Base-by-base conservation (phyloP, 2,329 filamentous ascomycete species). In the Hymenoscyphus occultus region DNA sequence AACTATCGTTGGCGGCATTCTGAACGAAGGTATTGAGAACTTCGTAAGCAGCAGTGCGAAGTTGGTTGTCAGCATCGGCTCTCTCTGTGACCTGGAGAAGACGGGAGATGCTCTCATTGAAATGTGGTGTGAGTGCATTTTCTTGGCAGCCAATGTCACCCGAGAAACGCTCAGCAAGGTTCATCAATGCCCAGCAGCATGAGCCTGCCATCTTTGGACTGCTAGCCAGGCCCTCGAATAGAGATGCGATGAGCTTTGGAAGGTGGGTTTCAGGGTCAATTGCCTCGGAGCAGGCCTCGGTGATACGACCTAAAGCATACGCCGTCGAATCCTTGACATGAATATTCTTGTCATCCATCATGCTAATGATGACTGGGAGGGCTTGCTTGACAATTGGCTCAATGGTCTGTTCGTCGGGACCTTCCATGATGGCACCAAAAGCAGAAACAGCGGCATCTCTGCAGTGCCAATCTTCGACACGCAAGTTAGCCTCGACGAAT, bases 101-200 rank as follows among this genome's bases (percentile, higher is more conserved):
- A 67, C 91, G 92, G 74, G 87, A 87, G 66, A 98, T 90, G 76
- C 93, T 97, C 74, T 93, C 87, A 79, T 97, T 90, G 82, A 99
- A 99, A 80, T 97, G 92, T 68, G 89, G 87, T 1, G 93, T 96
- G 60, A 99, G 83, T 56, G 92, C 85, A 80, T 98, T 99, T 73
- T 89, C 82, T 54, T 82, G 73, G 67, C 89, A 90, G 60, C 91
- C 92, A 64, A 89, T 84, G 63, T 97, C 93, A 65, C 93, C 92
- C 39, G 93, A 91, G 76, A 98, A 99, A 67, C 93, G 90, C 76
- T 99, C 95, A 12, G 95, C 94, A 76, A 99, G 82, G 80, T 98
- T 99, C 92, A 99, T 98, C 71, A 99, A 81, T 39, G 95, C 93
- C 95, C 96, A 97, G 82, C 95, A 99, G 87, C 95, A 98, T 39